Evolutionary conservation across 179 eudicot genomes (phyloP), one percentile per base, ranked within the genome.

Genomic region (Monotropa hypopitys): DNA sequence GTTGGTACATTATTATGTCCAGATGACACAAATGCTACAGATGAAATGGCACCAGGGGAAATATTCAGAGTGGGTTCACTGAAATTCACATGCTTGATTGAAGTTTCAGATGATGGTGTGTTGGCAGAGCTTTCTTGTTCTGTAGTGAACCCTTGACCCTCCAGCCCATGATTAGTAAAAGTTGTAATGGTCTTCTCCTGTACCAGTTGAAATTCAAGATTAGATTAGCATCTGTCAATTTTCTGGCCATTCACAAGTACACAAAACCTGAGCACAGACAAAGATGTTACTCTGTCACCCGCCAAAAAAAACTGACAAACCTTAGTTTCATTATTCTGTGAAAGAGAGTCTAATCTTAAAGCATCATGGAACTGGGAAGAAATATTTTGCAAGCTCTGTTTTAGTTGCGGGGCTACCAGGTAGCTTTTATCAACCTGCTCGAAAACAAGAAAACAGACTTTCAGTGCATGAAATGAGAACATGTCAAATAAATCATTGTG

Each of bases 331-430:
- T 77, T 80, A 66, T 76, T 84, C 62, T 84, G 88, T 81, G 85
- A 80, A 46, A 82, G 79, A 78, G 90, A 78, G n/a, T 87, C 86
- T 86, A 96, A 62, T 69, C 85, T 88, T 75, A 94, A 79, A 73
- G 94, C 89, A 77, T 84, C 88, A 57, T 81, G 96, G 78, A 96
- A 94, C 76, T 92, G 99, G 75, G 95, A 88, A 79, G 98, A 88
- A 38, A 92, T 83, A 70, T 89, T 93, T 50, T 89, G 93, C 88
- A 90, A 84, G 84, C 75, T 88, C 80, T 87, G 89, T 70, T 88
- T 97, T 57, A 86, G 42, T 51, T 88, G 88, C 30, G 88, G 21
- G 78, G 78, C 82, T 23, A 56, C 80, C 69, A 79, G 77, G 70
- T 84, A 83, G 59, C 81, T 80, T 81, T 87, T 87, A 75, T 83